A percentile compares a stretch with the other conserved stretches of the same genome.
These are phyloP conservation scores for Polygonum maritimum DNA, from an alignment of 148 eudicot species.

Conservation along the genomic window DNA sequence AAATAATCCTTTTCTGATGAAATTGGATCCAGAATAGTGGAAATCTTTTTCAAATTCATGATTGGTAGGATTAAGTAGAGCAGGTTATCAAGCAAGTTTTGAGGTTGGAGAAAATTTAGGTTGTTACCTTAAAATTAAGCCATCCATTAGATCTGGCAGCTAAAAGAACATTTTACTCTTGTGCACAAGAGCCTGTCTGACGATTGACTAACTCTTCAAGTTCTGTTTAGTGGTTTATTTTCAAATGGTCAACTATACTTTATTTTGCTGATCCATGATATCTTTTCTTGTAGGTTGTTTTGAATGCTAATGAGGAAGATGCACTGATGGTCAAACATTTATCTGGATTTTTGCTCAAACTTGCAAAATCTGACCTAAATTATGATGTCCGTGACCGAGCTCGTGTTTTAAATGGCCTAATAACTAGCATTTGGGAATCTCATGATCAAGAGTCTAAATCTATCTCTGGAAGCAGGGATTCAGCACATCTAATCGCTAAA, in stretches of 20 bases:
- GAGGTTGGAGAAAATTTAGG: background rate
- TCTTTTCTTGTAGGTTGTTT: slow-evolving; percentile 44
- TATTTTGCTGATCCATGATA: background rate
- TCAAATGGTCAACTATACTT: background rate
- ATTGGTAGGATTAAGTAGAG: background rate
- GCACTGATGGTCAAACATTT: slow-evolving; percentile 23
- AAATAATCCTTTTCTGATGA: background rate
- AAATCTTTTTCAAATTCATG: background rate
- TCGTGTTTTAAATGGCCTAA: slow-evolving; percentile 50
- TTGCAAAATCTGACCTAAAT: slow-evolving; percentile 73
- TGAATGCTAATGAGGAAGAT: slow-evolving; percentile 53
- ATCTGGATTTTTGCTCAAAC: slow-evolving; percentile 58
- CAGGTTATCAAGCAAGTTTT: background rate
- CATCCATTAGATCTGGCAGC: background rate
- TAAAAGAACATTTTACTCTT: background rate
- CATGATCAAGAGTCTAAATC: slow-evolving; percentile 24
- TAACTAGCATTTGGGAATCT: slow-evolving; percentile 28
- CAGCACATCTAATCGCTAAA: slow-evolving; percentile 33
- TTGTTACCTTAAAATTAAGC: background rate
- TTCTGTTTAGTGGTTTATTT: background rate
- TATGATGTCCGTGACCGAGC: slow-evolving; percentile 95
- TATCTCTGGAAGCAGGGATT: slow-evolving; percentile 25
- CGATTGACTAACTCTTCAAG: background rate
- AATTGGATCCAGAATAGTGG: background rate
- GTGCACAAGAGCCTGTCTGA: background rate